These are phyloP conservation scores for Leishmania martiniquensis DNA, from an alignment of 208 protist genomes.

Conservation along the genomic window DNA sequence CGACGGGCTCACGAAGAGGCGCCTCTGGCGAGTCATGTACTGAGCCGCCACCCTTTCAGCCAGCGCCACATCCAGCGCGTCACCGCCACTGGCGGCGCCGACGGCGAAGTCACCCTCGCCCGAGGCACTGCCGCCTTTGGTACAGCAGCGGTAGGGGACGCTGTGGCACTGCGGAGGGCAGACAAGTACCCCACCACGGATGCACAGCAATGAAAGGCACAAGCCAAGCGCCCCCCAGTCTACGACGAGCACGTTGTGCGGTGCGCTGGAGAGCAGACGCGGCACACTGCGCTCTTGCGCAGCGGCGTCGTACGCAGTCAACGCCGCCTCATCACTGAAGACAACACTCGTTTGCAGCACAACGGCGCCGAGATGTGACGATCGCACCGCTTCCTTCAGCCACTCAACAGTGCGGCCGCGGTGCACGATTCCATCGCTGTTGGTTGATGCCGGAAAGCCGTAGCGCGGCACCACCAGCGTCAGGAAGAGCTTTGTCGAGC, in stretches of 20 bases:
- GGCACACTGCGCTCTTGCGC: conserved; percentile 29
- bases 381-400: conserved; percentile 68
- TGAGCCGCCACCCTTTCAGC: conserved; percentile 72
- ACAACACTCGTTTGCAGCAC: conserved; percentile 48
- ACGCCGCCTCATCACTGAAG: conserved; percentile 78
- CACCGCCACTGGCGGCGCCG: conserved; percentile 47
- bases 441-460: conserved; percentile 48
- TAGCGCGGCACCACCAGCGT: conserved; percentile 82
- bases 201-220: conserved; percentile 49
- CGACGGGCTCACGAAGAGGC: conserved; percentile 49
- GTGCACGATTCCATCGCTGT: conserved; percentile 5
- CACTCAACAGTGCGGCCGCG: conserved; percentile 45
- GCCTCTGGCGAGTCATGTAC: conserved; percentile 74
- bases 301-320: conserved; percentile 59
- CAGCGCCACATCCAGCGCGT: conserved; percentile 67
- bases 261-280: conserved; percentile 19
- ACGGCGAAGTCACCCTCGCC: conserved; percentile 28
- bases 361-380: conserved; percentile 64
- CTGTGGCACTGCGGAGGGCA: conserved; percentile 25
- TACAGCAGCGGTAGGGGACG: conserved; percentile 43
- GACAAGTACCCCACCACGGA: conserved; percentile 60
- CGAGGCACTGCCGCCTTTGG: conserved; percentile 14
- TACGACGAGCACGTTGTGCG: conserved; percentile 69
- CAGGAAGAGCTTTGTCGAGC: conserved; percentile 45
- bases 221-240: conserved; percentile 86